Evolutionary conservation across 2,329 filamentous ascomycete species (phyloP).

Genomic region (Onygenales sp.): DNA sequence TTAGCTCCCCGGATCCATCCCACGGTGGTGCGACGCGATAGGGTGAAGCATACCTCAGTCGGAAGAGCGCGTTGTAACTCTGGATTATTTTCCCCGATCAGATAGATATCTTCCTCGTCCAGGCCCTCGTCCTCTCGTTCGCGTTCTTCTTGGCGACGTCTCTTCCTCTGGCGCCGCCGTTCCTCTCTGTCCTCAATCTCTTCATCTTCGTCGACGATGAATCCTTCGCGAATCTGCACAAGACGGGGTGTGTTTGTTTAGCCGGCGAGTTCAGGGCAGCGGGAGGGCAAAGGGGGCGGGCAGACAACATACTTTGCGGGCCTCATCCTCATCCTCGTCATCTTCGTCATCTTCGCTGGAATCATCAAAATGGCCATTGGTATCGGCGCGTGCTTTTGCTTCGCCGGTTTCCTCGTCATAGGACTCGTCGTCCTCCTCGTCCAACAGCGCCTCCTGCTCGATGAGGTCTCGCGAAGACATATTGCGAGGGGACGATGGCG

Average conservation of each 20-base stretch:
- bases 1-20: background rate
- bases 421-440: constrained; percentile 73
- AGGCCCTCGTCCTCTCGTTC: constrained; percentile 75
- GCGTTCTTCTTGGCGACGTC: constrained; percentile 66
- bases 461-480: constrained; percentile 63
- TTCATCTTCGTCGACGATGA: constrained; percentile 89
- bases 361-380: constrained; percentile 54
- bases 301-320: constrained; percentile 50
- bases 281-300: background rate
- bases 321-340: constrained; percentile 82
- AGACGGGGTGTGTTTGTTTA: background rate
- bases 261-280: background rate
- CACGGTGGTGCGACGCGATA: background rate
- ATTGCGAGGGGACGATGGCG: background rate
- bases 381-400: constrained; percentile 34
- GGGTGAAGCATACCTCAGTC: constrained; percentile 53
- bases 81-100: constrained; percentile 76
- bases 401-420: constrained; percentile 68
- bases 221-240: constrained; percentile 74
- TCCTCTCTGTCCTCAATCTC: constrained; percentile 60
- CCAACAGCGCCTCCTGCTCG: constrained; percentile 75
- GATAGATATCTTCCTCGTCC: constrained; percentile 90
- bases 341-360: constrained; percentile 90
- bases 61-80: constrained; percentile 58
- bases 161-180: constrained; percentile 58